Evolutionary conservation across 2,329 filamentous ascomycete genomes (phyloP).

Genomic region (Phialophora tarda): DNA sequence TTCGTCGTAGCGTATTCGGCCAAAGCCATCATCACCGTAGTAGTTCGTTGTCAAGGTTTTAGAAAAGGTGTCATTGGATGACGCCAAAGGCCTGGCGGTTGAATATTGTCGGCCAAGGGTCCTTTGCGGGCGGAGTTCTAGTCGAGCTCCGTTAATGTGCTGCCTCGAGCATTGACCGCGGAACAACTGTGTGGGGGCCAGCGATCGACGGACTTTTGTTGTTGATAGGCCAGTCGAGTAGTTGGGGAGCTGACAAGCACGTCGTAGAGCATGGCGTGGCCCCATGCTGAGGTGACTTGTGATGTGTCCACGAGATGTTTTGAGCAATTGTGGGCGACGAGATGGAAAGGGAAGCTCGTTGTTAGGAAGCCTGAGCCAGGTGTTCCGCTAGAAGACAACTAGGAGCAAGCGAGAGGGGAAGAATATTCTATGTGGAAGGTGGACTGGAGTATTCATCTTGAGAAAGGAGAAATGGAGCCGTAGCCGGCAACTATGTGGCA

Average conservation of each 20-base stretch:
- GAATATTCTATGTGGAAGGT: background rate
- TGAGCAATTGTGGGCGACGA: background rate
- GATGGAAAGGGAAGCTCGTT: background rate
- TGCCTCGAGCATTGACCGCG: background rate
- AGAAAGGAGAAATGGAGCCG: background rate
- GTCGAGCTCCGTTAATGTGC: background rate
- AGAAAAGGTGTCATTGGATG: background rate
- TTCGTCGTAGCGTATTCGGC: slow-evolving; percentile 6
- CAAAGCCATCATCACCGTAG: background rate
- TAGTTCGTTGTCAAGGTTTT: background rate
- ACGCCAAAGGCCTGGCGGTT: background rate
- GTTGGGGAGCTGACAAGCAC: background rate
- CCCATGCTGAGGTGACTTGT: background rate
- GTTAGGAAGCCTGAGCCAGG: background rate
- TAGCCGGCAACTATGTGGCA: background rate
- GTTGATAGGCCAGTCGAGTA: background rate
- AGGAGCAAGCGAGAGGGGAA: background rate
- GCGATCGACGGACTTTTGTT: background rate
- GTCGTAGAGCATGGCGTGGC: background rate
- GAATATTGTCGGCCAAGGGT: background rate
- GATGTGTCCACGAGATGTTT: background rate
- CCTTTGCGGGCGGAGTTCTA: background rate
- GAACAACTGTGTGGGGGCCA: background rate
- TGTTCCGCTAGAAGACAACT: background rate
- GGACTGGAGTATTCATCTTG: too few species aligned